Percentiles rank a stretch among this genome's conserved stretches.
phyloP scores from a whole-genome alignment of 202 grass and related monocot genomes.

The Cymbopogon flexuosus region DNA sequence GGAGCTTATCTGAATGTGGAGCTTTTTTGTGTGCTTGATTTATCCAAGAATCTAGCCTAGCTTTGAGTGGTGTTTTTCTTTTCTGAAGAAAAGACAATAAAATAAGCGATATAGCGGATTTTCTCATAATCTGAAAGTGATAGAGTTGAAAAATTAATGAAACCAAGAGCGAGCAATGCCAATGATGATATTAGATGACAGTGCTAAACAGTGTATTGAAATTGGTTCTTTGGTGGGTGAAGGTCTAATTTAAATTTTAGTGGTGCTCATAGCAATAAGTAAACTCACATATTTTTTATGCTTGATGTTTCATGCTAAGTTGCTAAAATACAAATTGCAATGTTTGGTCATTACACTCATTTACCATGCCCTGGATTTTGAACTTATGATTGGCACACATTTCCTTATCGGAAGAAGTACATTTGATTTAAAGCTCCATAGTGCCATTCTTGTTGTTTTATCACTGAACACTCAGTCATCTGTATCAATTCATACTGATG shows the following conservation, averaged over 20 bases:
- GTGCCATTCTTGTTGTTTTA: constrained; percentile 2
- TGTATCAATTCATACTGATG: background rate
- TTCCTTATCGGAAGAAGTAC: background rate
- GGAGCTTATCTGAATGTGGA: background rate
- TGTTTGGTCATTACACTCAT: background rate
- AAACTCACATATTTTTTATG: background rate
- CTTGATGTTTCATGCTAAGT: background rate
- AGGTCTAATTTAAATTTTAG: background rate
- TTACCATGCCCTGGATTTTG: constrained; percentile 1
- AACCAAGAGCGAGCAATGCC: background rate
- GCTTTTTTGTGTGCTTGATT: constrained; percentile 6
- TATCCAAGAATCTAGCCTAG: background rate
- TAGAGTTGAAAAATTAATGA: constrained; percentile 27
- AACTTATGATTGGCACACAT: background rate
- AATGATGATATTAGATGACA: constrained; percentile 2
- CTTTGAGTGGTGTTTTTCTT: background rate
- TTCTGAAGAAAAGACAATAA: background rate
- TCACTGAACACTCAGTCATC: background rate
- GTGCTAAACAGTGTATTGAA: constrained; percentile 10
- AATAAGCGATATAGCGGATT: background rate
- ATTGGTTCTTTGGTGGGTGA: background rate
- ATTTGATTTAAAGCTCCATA: background rate
- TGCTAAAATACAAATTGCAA: background rate
- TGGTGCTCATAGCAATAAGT: background rate
- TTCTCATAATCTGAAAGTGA: background rate